These are phyloP conservation scores for Casuarina equisetifolia DNA, from an alignment of 306 rosid genomes.

Conservation along the genomic window DNA sequence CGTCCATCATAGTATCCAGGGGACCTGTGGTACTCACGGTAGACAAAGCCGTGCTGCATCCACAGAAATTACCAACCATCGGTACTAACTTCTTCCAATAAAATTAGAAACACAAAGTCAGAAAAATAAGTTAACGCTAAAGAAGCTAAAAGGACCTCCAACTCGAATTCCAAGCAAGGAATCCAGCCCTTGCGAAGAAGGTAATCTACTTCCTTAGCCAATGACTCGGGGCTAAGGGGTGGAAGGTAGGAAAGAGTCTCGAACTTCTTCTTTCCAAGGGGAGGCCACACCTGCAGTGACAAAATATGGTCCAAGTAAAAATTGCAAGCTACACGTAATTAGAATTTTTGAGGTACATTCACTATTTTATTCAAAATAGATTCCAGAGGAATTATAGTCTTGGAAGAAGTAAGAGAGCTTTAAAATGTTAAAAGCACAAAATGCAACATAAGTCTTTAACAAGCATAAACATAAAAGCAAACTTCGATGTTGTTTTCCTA, in stretches of 20 bases:
- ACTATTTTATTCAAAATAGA: no score
- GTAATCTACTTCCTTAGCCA: slow-evolving; percentile 62
- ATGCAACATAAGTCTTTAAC: no score
- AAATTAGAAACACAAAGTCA: no score
- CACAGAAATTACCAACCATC: background rate
- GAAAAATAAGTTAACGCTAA: background rate
- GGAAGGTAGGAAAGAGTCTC: slow-evolving; percentile 96
- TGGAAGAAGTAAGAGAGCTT: no score
- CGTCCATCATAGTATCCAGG: slow-evolving; percentile 94
- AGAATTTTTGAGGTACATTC: no score
- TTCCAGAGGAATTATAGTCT: no score
- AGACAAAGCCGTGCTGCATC: slow-evolving; percentile 38
- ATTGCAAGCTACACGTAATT: no score
- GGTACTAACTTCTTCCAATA: no score
- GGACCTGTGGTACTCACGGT: slow-evolving; percentile 59
- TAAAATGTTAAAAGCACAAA: no score
- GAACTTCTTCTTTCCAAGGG: slow-evolving; percentile 56
- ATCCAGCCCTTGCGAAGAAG: slow-evolving; percentile 59
- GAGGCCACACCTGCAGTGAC: slow-evolving; percentile 73
- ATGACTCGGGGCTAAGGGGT: accelerated
- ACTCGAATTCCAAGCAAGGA: slow-evolving; percentile 79
- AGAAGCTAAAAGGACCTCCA: slow-evolving; percentile 32
- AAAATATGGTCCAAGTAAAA: background rate
- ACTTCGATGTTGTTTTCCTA: no score
- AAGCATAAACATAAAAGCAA: no score